A percentile compares a stretch with the other conserved stretches of the same genome.
Evolutionary conservation across 2,329 filamentous ascomycete genomes (phyloP).

Genomic region (Stagonosporopsis vannaccii): DNA sequence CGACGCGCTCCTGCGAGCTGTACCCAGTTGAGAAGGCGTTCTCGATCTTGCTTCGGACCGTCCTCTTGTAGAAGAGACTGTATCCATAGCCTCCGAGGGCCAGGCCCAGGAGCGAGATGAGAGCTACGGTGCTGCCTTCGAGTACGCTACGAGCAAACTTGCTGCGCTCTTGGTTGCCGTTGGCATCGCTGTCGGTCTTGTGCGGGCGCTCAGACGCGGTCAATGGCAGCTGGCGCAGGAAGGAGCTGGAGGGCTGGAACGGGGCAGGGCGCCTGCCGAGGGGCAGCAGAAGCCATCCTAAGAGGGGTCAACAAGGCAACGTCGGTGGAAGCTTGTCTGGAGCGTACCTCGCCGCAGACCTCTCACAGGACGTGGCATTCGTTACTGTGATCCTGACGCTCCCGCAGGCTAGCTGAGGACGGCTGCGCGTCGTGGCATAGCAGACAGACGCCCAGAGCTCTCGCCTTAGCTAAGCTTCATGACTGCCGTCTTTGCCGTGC

Average conservation of each 20-base stretch:
- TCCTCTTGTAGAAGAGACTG: conserved; percentile 43
- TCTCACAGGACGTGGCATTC: conserved; percentile 39
- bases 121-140: conserved; percentile 46
- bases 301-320: not conserved
- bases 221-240: conserved; percentile 22
- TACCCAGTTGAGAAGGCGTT: conserved; percentile 45
- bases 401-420: conserved; percentile 1
- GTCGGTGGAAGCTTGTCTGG: not conserved
- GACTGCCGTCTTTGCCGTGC: conserved; percentile 25
- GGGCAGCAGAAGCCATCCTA: conserved; percentile 43
- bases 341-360: conserved; percentile 29
- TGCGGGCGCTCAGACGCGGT: not conserved
- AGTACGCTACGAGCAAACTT: conserved; percentile 43
- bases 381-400: conserved; percentile 1
- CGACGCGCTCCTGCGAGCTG: conserved; percentile 45
- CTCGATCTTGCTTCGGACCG: conserved; percentile 42
- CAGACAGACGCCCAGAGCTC: conserved; percentile 19
- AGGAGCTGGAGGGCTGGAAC: conserved; percentile 3
- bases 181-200: not conserved
- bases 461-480: conserved; percentile 28
- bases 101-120: conserved; percentile 44
- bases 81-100: conserved; percentile 46
- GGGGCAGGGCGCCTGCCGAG: conserved; percentile 31
- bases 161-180: conserved; percentile 31
- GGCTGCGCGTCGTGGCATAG: conserved; percentile 6